Evolutionary conservation across 1,139 yeast genomes (phyloP).

Genomic region (Candida sanyaensis): DNA sequence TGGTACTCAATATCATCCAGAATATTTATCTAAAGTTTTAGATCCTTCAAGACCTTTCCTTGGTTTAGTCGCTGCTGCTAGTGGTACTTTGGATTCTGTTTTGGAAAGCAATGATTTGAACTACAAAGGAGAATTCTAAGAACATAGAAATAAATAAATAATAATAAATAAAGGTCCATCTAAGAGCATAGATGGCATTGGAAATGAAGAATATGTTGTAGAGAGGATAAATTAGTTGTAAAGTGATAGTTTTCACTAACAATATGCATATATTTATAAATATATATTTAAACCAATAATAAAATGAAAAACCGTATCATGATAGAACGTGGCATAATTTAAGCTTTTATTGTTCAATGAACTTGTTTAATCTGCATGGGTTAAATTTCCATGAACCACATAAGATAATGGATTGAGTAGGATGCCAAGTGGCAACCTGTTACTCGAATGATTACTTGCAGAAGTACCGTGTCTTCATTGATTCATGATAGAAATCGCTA

Average conservation of each 20-base stretch:
- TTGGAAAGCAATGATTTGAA: slow-evolving; percentile 48
- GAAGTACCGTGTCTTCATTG: too few relatives aligned
- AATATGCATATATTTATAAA: neutral
- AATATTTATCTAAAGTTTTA: slow-evolving; percentile 91
- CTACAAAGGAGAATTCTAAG: slow-evolving; percentile 46
- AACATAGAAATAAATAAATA: neutral
- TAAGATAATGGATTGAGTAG: too few relatives aligned
- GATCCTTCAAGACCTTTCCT: slow-evolving; percentile 96
- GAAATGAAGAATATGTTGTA: neutral
- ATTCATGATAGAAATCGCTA: too few relatives aligned
- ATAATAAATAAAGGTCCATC: neutral
- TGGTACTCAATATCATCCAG: slow-evolving; percentile 98
- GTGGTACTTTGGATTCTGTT: slow-evolving; percentile 73
- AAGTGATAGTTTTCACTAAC: neutral
- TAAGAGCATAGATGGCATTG: neutral
- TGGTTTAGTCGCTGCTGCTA: slow-evolving; percentile 92
- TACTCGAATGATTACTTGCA: too few relatives aligned
- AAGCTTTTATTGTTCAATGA: too few relatives aligned
- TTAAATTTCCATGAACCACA: too few relatives aligned
- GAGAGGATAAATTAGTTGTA: slow-evolving; percentile 1
- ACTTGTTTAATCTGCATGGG: too few relatives aligned
- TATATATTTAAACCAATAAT: too few relatives aligned
- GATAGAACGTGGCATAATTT: too few relatives aligned
- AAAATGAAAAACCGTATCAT: too few relatives aligned
- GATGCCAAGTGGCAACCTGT: too few relatives aligned